A percentile compares a stretch with the other conserved stretches of the same genome.
Evolutionary conservation across 306 rosid genomes (phyloP).

Genomic region (Urtica urens): DNA sequence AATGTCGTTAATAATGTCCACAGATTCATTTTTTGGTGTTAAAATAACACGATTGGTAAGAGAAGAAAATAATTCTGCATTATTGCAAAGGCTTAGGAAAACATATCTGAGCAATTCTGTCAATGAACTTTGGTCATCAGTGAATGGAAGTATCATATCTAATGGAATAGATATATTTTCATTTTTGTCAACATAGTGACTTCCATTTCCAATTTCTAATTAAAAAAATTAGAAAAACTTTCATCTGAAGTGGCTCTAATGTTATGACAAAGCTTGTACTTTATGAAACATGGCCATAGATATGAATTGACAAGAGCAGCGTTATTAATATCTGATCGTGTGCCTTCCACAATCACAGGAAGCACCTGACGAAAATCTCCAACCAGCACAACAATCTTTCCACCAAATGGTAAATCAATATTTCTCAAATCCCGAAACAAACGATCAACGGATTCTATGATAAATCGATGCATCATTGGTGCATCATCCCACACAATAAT

Average conservation of each 20-base stretch:
- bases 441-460: background rate
- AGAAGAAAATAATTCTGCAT: background rate
- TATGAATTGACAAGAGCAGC: no score
- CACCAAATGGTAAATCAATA: background rate
- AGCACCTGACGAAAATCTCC: background rate
- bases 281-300: background rate
- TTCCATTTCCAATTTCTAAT: no score
- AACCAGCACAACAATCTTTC: background rate
- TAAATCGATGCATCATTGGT: background rate
- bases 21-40: background rate
- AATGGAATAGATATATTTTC: background rate
- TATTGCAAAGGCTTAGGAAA: background rate
- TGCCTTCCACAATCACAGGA: background rate
- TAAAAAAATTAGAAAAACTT: no score
- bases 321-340: background rate
- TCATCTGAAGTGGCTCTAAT: background rate
- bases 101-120: background rate
- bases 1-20: background rate
- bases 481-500: background rate
- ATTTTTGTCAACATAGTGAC: no score
- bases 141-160: background rate
- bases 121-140: background rate
- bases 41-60: background rate
- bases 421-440: background rate
- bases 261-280: background rate